A percentile compares a stretch with the other conserved stretches of the same genome.
Conservation (phyloP, 177 flowering plant species). For the Telopea speciosissima region DNA sequence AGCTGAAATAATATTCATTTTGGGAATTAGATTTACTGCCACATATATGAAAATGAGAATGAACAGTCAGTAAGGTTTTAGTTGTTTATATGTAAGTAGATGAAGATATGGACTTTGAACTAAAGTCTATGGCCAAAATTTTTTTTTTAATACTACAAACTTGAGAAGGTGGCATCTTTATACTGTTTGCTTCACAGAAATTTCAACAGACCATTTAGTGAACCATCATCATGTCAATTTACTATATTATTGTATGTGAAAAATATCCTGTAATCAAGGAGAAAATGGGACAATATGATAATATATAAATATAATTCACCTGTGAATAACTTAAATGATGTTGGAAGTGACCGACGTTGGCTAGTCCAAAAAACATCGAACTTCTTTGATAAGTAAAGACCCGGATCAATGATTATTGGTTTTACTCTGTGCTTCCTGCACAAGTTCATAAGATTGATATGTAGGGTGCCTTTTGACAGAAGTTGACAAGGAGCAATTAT, state of each 20-base stretch:
- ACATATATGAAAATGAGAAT: too few species aligned
- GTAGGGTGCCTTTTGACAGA: neutral
- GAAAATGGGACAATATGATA: neutral
- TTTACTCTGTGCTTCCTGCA: constrained; percentile 85
- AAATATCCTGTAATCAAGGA: neutral
- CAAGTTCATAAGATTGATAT: constrained; percentile 1
- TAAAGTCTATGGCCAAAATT: too few species aligned
- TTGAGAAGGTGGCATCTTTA: too few species aligned
- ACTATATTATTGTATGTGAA: neutral
- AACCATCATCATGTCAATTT: neutral
- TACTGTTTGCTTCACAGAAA: neutral
- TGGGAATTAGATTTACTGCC: too few species aligned
- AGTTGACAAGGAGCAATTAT: neutral
- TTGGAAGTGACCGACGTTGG: constrained; percentile 81
- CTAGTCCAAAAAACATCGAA: constrained; percentile 63
- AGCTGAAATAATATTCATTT: too few species aligned
- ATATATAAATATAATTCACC: constrained; percentile 32
- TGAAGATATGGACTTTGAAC: too few species aligned
- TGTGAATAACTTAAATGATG: constrained; percentile 82
- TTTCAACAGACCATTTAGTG: neutral
- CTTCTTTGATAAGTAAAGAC: constrained; percentile 83
- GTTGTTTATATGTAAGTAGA: too few species aligned
- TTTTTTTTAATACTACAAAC: too few species aligned
- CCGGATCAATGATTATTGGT: constrained; percentile 92
- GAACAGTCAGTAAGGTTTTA: too few species aligned